These are phyloP conservation scores for Geranium incanum DNA, from an alignment of 441 rosid genomes.

Conservation along the genomic window DNA sequence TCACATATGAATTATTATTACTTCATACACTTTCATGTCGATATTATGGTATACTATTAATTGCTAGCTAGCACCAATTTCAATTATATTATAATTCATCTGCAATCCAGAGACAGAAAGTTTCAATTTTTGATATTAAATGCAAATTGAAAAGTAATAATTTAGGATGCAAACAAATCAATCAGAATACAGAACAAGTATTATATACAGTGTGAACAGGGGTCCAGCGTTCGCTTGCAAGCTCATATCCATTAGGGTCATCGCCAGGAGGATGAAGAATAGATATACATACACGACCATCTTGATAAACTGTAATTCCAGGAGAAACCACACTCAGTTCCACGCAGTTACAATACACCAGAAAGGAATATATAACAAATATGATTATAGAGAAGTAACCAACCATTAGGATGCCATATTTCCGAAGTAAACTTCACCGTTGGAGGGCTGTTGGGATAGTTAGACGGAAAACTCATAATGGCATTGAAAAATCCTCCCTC, in stretches of 20 bases:
- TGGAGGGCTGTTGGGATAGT: slow-evolving; percentile 82
- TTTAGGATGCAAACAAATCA: not conserved
- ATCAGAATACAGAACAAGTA: not conserved
- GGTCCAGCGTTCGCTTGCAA: slow-evolving; percentile 82
- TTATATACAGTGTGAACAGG: slow-evolving; percentile 78
- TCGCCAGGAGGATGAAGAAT: slow-evolving; percentile 97
- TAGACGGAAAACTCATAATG: slow-evolving; percentile 69
- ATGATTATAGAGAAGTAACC: slow-evolving; percentile 12
- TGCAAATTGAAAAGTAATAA: not conserved
- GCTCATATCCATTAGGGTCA: slow-evolving; percentile 91
- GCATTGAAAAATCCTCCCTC: slow-evolving; percentile 95
- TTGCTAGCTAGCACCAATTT: not conserved
- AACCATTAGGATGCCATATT: slow-evolving; percentile 97
- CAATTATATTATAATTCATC: not conserved
- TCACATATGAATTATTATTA: not conserved
- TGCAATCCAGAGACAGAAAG: not conserved
- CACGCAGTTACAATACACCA: not conserved
- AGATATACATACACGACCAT: slow-evolving; percentile 90
- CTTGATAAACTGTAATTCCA: slow-evolving; percentile 49
- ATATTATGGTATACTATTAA: not conserved
- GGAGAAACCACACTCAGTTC: slow-evolving; percentile 7
- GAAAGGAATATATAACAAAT: not conserved
- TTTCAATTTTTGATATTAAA: not conserved
- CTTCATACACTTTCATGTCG: not conserved
- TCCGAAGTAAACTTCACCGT: slow-evolving; percentile 79